phyloP scores from a whole-genome alignment of 352 stramenopile species.

The Phytophthora tentaculata region DNA sequence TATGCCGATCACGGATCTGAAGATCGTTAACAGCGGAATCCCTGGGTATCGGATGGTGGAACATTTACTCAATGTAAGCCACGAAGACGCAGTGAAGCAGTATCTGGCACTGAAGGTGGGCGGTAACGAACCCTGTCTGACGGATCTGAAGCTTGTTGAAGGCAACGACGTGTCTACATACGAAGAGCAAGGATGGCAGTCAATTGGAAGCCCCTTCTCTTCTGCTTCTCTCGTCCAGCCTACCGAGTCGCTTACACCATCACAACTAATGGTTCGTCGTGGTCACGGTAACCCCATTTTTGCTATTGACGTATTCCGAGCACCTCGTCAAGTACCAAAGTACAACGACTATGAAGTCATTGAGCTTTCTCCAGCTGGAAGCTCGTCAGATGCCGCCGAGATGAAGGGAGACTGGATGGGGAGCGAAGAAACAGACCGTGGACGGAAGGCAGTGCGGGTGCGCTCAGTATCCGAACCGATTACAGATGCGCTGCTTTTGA shows the following conservation, averaged over 20 bases:
- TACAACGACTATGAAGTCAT: slow-evolving; percentile 92
- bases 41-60: slow-evolving; percentile 87
- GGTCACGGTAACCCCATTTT: slow-evolving; percentile 90
- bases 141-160: slow-evolving; percentile 72
- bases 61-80: slow-evolving; percentile 72
- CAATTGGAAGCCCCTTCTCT: slow-evolving; percentile 69
- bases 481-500: slow-evolving; percentile 58
- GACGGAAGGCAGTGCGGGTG: slow-evolving; percentile 68
- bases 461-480: slow-evolving; percentile 65
- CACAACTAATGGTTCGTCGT: slow-evolving; percentile 75
- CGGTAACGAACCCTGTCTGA: slow-evolving; percentile 82
- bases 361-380: slow-evolving; percentile 52
- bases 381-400: slow-evolving; percentile 19
- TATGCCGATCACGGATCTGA: slow-evolving; percentile 89
- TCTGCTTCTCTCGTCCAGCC: slow-evolving; percentile 17
- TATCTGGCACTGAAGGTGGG: slow-evolving; percentile 87
- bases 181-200: slow-evolving; percentile 68
- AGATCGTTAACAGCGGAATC: slow-evolving; percentile 85
- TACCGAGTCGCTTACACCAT: slow-evolving; percentile 22
- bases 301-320: slow-evolving; percentile 86
- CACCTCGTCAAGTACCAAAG: slow-evolving; percentile 81
- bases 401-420: slow-evolving; percentile 82
- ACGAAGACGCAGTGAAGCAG: slow-evolving; percentile 74
- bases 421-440: slow-evolving; percentile 72
- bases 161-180: slow-evolving; percentile 49